A percentile compares a stretch with the other conserved stretches of the same genome.
Evolutionary conservation across 2,329 filamentous ascomycete species (phyloP).

Genomic region (Aspergillus ochraceus): DNA sequence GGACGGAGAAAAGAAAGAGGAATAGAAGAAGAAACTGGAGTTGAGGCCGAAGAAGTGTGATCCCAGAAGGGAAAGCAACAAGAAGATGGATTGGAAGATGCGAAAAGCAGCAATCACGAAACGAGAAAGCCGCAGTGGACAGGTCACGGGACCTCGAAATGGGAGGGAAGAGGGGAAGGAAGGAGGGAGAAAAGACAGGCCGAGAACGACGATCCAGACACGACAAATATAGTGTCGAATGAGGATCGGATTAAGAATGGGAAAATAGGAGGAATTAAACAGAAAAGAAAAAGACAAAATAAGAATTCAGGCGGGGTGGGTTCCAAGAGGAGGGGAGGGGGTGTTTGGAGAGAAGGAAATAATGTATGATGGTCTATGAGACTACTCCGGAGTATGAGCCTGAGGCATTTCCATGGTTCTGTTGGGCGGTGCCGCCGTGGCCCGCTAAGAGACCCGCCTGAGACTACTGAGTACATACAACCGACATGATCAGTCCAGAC

Average conservation of each 20-base stretch:
- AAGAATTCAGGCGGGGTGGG: neutral
- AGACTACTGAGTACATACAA: neutral
- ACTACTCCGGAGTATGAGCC: neutral
- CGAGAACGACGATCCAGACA: constrained; percentile 4
- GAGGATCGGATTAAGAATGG: neutral
- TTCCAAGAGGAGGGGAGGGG: neutral
- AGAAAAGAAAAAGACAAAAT: neutral
- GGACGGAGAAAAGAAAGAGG: constrained; percentile 5
- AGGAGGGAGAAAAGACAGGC: constrained; percentile 7
- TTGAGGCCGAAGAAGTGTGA: neutral
- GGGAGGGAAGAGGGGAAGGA: neutral
- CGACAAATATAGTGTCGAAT: neutral
- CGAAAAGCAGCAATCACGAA: constrained; percentile 1
- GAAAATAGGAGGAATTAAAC: neutral
- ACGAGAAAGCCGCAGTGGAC: neutral
- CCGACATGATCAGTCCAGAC: neutral
- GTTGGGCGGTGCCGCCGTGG: constrained; percentile 1
- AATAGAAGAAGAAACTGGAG: neutral
- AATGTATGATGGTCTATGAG: constrained; percentile 1
- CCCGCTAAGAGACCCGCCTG: neutral
- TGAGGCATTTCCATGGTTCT: constrained; percentile 3
- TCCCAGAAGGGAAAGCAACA: neutral
- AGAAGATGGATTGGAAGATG: constrained; percentile 1
- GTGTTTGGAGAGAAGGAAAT: neutral
- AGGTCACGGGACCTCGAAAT: constrained; percentile 4